Evolutionary conservation across 805 yeast genomes (phyloP).

Genomic region (Ogataea trehaloabstinens): DNA sequence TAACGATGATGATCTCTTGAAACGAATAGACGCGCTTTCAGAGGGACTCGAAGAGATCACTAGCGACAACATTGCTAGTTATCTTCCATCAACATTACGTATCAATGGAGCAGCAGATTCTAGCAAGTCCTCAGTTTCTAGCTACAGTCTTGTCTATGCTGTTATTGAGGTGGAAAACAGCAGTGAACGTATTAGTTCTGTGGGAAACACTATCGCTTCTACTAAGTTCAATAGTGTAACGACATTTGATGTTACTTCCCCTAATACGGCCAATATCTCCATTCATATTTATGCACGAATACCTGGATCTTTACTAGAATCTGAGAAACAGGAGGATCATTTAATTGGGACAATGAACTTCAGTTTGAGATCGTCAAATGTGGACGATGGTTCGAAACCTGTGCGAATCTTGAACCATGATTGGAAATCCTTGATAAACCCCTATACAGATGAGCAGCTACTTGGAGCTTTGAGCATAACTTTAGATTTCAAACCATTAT

Average conservation of each 20-base stretch:
- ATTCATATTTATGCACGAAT: constrained; percentile 78
- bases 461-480: constrained; percentile 40
- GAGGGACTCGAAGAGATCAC: constrained; percentile 29
- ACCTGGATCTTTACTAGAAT: constrained; percentile 56
- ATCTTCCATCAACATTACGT: constrained; percentile 44
- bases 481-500: constrained; percentile 33
- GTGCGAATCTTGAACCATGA: constrained; percentile 66
- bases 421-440: constrained; percentile 37
- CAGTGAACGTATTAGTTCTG: constrained; percentile 83
- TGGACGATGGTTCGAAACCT: constrained; percentile 34
- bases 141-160: constrained; percentile 60
- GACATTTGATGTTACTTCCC: constrained; percentile 80
- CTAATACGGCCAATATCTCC: constrained; percentile 44
- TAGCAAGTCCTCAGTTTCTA: constrained; percentile 51
- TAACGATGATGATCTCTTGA: constrained; percentile 29
- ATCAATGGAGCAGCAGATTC: constrained; percentile 43
- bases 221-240: constrained; percentile 89
- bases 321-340: constrained; percentile 54
- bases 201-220: constrained; percentile 71
- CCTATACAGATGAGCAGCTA: constrained; percentile 31
- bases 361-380: constrained; percentile 38
- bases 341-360: constrained; percentile 70
- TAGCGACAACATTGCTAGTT: constrained; percentile 28
- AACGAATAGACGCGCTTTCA: constrained; percentile 34
- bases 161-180: constrained; percentile 95